phyloP scores from a whole-genome alignment of 257 asterid species.

The Scutellaria minor region DNA sequence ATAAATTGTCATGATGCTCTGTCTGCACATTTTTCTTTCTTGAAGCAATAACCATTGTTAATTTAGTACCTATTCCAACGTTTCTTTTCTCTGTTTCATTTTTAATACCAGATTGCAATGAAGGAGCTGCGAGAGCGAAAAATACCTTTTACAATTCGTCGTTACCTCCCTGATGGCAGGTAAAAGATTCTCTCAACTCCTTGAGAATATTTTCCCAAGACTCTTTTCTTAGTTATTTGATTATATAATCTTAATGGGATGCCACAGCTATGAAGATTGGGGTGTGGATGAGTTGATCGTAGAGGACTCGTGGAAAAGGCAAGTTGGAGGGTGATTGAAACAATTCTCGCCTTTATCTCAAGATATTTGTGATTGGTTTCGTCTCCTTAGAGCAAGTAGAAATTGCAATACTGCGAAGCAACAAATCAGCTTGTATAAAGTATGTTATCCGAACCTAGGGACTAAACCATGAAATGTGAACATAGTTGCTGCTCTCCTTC shows the following conservation, averaged over 20 bases:
- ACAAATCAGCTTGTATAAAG: not conserved
- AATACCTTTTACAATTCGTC: slow-evolving; percentile 91
- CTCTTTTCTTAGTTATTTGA: slow-evolving; percentile 13
- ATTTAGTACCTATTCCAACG: not conserved
- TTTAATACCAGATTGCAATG: slow-evolving; percentile 77
- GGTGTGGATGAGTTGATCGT: slow-evolving; percentile 63
- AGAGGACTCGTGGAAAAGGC: slow-evolving; percentile 68
- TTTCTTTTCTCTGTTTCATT: not conserved
- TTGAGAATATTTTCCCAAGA: too few species aligned
- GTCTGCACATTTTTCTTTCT: too few species aligned
- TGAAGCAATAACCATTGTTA: too few species aligned
- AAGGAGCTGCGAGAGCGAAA: slow-evolving; percentile 87
- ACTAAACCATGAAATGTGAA: not conserved
- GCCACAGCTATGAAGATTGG: slow-evolving; percentile 64
- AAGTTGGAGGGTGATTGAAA: slow-evolving; percentile 61
- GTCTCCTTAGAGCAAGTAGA: not conserved
- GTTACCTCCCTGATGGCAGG: slow-evolving; percentile 96
- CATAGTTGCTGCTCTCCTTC: too few species aligned
- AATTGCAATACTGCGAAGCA: not conserved
- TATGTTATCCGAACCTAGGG: slow-evolving; percentile 9
- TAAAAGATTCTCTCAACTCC: slow-evolving; percentile 20
- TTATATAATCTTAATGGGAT: not conserved
- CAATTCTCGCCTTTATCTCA: not conserved
- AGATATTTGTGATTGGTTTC: not conserved
- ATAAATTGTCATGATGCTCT: not conserved